Evolutionary conservation across 1,284 basidiomycete species (phyloP).

Genomic region (Papiliotrema fonsecae): DNA sequence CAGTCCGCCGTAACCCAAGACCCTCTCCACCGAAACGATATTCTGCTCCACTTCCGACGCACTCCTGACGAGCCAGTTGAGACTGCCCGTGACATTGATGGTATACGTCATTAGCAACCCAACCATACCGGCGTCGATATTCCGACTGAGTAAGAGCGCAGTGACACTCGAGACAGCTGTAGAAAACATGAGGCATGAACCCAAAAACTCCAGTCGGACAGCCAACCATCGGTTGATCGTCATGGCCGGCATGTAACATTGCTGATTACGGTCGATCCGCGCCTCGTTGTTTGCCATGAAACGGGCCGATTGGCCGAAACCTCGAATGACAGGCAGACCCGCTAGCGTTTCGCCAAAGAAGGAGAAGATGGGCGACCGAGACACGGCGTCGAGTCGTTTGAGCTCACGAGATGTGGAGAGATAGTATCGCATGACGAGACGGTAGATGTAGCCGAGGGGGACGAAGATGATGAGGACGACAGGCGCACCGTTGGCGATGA

Average conservation of each 20-base stretch:
- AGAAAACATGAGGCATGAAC: slow-evolving; percentile 71
- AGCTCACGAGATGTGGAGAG: slow-evolving; percentile 85
- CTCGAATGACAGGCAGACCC: slow-evolving; percentile 78
- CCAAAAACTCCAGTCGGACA: slow-evolving; percentile 67
- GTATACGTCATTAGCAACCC: slow-evolving; percentile 88
- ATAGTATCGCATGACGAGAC: slow-evolving; percentile 79
- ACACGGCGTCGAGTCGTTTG: slow-evolving; percentile 85
- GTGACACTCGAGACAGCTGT: slow-evolving; percentile 70
- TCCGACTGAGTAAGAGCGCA: slow-evolving; percentile 62
- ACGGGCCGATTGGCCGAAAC: slow-evolving; percentile 64
- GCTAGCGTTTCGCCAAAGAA: slow-evolving; percentile 83
- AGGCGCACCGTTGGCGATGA: slow-evolving; percentile 76
- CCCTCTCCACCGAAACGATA: slow-evolving; percentile 76
- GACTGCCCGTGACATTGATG: slow-evolving; percentile 65
- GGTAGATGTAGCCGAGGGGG: slow-evolving; percentile 70
- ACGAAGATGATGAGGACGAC: slow-evolving; percentile 71
- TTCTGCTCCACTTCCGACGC: slow-evolving; percentile 92
- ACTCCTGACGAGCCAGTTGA: slow-evolving; percentile 82
- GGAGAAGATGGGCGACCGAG: slow-evolving; percentile 81
- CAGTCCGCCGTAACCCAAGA: slow-evolving; percentile 64
- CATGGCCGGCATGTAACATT: slow-evolving; percentile 53
- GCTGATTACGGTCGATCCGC: slow-evolving; percentile 57
- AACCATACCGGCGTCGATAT: slow-evolving; percentile 78
- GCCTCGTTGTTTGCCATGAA: slow-evolving; percentile 75
- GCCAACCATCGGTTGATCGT: slow-evolving; percentile 53